Percentiles rank a stretch among this genome's conserved stretches.
Evolutionary conservation across 805 yeast genomes (phyloP).

Genomic region (Candida palmyrensis): DNA sequence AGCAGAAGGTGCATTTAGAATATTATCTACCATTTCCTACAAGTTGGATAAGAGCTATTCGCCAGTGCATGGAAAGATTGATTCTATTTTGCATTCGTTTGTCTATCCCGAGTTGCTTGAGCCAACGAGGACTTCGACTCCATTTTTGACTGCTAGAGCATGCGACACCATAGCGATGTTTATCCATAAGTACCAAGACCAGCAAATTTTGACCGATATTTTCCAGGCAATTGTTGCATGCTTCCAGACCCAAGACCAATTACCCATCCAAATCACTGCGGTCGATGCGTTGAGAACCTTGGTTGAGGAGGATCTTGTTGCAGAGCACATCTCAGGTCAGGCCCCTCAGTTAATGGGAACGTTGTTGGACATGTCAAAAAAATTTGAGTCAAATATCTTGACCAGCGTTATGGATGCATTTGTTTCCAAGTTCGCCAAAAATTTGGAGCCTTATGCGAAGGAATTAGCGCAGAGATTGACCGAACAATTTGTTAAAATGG

Average conservation of each 20-base stretch:
- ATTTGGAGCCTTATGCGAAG: slow-evolving; percentile 37
- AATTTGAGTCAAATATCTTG: slow-evolving; percentile 38
- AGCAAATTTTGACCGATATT: slow-evolving; percentile 30
- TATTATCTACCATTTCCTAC: slow-evolving; percentile 35
- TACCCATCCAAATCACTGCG: slow-evolving; percentile 47
- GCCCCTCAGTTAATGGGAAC: slow-evolving; percentile 42
- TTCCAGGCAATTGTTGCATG: slow-evolving; percentile 37
- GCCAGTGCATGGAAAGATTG: slow-evolving; percentile 37
- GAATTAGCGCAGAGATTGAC: slow-evolving; percentile 48
- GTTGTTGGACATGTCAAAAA: slow-evolving; percentile 40
- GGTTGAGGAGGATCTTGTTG: slow-evolving; percentile 41
- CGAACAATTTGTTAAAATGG: slow-evolving; percentile 68
- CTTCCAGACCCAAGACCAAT: slow-evolving; percentile 37
- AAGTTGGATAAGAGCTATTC: slow-evolving; percentile 30
- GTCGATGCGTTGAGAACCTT: slow-evolving; percentile 48
- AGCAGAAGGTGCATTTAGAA: slow-evolving; percentile 39
- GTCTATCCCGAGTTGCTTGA: slow-evolving; percentile 36
- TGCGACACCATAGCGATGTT: slow-evolving; percentile 42
- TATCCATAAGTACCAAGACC: slow-evolving; percentile 28
- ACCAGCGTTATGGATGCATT: slow-evolving; percentile 42
- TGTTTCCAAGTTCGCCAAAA: slow-evolving; percentile 38
- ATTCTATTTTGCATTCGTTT: slow-evolving; percentile 31
- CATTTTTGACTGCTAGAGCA: slow-evolving; percentile 42
- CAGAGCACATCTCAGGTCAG: slow-evolving; percentile 36
- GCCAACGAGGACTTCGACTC: slow-evolving; percentile 23